phyloP scores from a whole-genome alignment of 495 filamentous ascomycete species.

The Tuber aestivum region DNA sequence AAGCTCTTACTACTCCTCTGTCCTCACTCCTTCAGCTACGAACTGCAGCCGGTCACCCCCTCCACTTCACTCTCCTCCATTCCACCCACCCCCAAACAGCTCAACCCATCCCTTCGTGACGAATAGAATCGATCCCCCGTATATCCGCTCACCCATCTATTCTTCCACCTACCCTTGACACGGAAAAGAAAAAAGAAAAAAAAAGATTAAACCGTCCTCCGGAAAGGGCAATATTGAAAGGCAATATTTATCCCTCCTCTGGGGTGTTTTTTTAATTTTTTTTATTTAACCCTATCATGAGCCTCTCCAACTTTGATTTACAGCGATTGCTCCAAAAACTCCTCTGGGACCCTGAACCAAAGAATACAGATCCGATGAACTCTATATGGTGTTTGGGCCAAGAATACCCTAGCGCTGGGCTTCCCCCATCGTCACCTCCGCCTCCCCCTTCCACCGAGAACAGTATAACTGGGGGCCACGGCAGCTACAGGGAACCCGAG shows the following conservation, averaged over 20 bases:
- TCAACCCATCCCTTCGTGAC: background rate
- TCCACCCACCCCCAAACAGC: slow-evolving; percentile 9
- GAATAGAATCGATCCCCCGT: slow-evolving; percentile 1
- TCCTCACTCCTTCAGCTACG: background rate
- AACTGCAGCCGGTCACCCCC: slow-evolving; percentile 5
- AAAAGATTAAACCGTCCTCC: background rate
- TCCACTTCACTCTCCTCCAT: slow-evolving; percentile 9
- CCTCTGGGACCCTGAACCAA: slow-evolving; percentile 82
- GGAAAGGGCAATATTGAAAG: background rate
- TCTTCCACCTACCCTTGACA: background rate
- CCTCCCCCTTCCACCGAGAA: slow-evolving; percentile 25
- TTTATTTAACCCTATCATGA: slow-evolving; percentile 3
- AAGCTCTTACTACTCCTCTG: background rate
- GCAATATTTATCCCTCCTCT: slow-evolving; percentile 7
- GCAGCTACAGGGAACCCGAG: background rate
- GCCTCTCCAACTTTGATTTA: slow-evolving; percentile 43
- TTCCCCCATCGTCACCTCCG: slow-evolving; percentile 22
- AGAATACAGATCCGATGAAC: slow-evolving; percentile 65
- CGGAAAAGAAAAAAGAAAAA: background rate
- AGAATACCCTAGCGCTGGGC: slow-evolving; percentile 53
- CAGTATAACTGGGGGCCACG: slow-evolving; percentile 25
- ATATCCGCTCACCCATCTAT: background rate
- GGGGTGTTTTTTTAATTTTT: background rate
- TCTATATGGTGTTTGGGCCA: slow-evolving; percentile 86
- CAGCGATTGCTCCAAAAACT: slow-evolving; percentile 86